These are phyloP conservation scores for Phoma sp. DNA, from an alignment of 2,329 filamentous ascomycete genomes.

Conservation along the genomic window DNA sequence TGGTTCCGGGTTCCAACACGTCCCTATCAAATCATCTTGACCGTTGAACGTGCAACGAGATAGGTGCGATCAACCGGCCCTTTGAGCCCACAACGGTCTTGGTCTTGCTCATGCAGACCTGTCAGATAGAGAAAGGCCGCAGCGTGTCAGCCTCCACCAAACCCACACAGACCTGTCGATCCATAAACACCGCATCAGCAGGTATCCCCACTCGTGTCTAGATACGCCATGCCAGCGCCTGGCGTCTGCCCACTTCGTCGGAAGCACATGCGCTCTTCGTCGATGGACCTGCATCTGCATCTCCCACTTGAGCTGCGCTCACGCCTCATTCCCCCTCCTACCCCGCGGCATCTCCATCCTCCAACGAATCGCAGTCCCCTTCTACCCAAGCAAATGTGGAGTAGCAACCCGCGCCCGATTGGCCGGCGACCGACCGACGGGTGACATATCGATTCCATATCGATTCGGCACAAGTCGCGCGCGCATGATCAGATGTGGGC, in stretches of 20 bases:
- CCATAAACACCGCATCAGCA: not conserved
- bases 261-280: not conserved
- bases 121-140: not conserved
- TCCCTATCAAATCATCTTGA: constrained; percentile 3
- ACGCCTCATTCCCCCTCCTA: constrained; percentile 4
- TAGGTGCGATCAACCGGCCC: constrained; percentile 5
- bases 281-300: constrained; percentile 3
- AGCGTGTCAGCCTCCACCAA: not conserved
- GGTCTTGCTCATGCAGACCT: constrained; percentile 2
- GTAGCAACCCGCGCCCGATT: not conserved
- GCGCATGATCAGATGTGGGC: constrained; percentile 10
- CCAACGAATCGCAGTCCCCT: constrained; percentile 1
- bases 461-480: constrained; percentile 8
- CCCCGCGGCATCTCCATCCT: no score
- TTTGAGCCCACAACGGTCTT: no score
- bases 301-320: constrained; percentile 1
- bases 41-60: not conserved
- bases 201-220: not conserved
- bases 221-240: no score
- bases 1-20: not conserved
- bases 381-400: constrained; percentile 8
- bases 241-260: no score
- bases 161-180: not conserved
- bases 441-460: no score
- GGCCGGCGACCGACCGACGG: constrained; percentile 8